Evolutionary conservation across 1,284 basidiomycete species (phyloP), one percentile per base, ranked within the genome.

Genomic region (Bjerkandera adusta): DNA sequence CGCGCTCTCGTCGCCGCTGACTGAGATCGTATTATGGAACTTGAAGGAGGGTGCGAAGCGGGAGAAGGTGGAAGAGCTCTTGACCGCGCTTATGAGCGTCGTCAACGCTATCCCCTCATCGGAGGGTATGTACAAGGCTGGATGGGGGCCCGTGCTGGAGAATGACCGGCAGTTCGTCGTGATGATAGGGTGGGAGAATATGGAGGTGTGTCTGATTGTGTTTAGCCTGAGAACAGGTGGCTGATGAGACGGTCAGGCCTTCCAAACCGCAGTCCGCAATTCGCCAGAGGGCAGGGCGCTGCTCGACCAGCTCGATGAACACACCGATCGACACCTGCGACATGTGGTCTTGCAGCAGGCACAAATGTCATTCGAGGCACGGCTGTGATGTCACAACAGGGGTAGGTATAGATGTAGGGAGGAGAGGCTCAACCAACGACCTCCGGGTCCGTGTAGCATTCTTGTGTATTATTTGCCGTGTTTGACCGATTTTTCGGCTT

Each of bases 111-210:
- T 51, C 18, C 50, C 50, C 8, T 8, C 41, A 24, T 43, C 37
- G 15, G 30, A 44, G 21, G 50, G 50, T 22, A 35, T 47, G 24
- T 43, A 51, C 36, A 48, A 48, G 24, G 45, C 40, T 7, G 50
- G 46, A 3, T 51, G 50, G 50, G 50, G 50, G 6, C 39, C 42
- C 3, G 45, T 51, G 12, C n/a, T 48, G 12, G 45, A 43, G 1
- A 36, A 47, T 25, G 44, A 46, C n/a, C 8, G 21, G 18, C 41
- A 51, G 37, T 51, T 44, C 24, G 30, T 51, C 15, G 50, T 51
- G 6, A n/a, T 47, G 37, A 48, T 51, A 20, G 50, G 50, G 7
- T 51, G 50, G 50, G 47, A 47, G 21, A 47, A n/a, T 20, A 44
- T 51, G 46, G 50, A 51, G 50, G 50, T 48, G 26, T 24, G 40